Conservation (phyloP, 768 basidiomycete species). For the Tephrocybe sp. region DNA sequence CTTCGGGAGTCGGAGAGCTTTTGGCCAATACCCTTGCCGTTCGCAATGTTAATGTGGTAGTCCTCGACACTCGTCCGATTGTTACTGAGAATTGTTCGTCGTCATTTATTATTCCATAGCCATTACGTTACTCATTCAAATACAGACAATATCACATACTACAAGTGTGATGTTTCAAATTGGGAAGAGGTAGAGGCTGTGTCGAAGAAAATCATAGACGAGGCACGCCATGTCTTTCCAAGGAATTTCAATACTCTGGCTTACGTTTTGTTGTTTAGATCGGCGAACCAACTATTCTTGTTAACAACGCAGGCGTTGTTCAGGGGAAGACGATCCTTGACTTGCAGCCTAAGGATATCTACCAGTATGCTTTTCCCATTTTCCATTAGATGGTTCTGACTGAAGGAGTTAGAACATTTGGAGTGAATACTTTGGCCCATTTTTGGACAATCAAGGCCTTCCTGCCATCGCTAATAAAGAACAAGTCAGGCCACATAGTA, state of each 20-base stretch:
- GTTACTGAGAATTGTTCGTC: slow-evolving; percentile 70
- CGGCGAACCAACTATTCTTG: slow-evolving; percentile 82
- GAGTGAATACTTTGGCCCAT: slow-evolving; percentile 83
- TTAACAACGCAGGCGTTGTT: slow-evolving; percentile 95
- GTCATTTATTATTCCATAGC: neutral
- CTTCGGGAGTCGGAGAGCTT: slow-evolving; percentile 86
- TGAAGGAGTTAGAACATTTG: slow-evolving; percentile 65
- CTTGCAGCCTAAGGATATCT: slow-evolving; percentile 70
- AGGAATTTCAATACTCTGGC: neutral
- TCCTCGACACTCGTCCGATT: slow-evolving; percentile 81
- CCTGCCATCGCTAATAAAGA: slow-evolving; percentile 80
- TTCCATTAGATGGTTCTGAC: neutral
- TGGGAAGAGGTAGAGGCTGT: slow-evolving; percentile 80
- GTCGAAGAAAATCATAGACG: slow-evolving; percentile 70
- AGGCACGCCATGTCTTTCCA: slow-evolving; percentile 45
- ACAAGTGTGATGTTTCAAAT: slow-evolving; percentile 89
- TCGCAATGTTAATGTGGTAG: slow-evolving; percentile 78
- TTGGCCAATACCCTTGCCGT: slow-evolving; percentile 85
- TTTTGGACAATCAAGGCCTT: slow-evolving; percentile 94
- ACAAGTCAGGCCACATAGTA: slow-evolving; percentile 82
- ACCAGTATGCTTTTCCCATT: slow-evolving; percentile 50
- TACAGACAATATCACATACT: slow-evolving; percentile 77
- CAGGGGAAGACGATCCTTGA: slow-evolving; percentile 88
- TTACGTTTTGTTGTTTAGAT: slow-evolving; percentile 43
- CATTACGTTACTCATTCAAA: neutral